phyloP scores from a whole-genome alignment of 176 grass and related monocot genomes.

The Ensete glaucum region DNA sequence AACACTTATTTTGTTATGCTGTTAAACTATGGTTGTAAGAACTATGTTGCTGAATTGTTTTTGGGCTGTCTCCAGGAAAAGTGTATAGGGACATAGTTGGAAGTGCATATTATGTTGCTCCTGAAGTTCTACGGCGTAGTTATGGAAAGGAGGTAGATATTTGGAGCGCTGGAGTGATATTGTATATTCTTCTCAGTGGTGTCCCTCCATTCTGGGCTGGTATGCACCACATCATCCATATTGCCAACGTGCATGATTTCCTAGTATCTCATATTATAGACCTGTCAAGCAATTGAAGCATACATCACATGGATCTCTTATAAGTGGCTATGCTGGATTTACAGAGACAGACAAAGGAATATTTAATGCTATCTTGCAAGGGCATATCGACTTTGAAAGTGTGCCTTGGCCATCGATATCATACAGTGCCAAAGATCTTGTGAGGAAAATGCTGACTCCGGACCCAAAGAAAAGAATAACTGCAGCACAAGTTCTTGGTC shows the following conservation, averaged over 20 bases:
- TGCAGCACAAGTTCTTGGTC: constrained; percentile 10
- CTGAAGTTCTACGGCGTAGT: constrained; percentile 66
- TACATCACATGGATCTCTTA: background rate
- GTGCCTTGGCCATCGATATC: constrained; percentile 11
- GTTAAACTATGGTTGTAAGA: background rate
- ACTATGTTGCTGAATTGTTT: background rate
- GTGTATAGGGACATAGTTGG: constrained; percentile 86
- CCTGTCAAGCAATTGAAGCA: background rate
- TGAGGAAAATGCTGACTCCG: constrained; percentile 12
- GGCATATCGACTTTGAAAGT: constrained; percentile 10
- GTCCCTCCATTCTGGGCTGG: constrained; percentile 98
- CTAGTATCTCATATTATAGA: background rate
- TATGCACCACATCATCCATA: constrained; percentile 27
- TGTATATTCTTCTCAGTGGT: constrained; percentile 98
- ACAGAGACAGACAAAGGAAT: constrained; percentile 9
- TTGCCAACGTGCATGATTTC: background rate
- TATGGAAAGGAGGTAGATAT: constrained; percentile 94
- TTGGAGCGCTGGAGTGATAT: constrained; percentile 91
- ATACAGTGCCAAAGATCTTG: constrained; percentile 7
- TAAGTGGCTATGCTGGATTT: background rate
- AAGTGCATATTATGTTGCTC: constrained; percentile 97
- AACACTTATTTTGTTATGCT: background rate
- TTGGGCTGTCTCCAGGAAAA: constrained; percentile 47
- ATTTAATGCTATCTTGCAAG: constrained; percentile 2
- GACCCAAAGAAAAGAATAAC: constrained; percentile 11